Evolutionary conservation across 805 yeast species (phyloP), one percentile per base, ranked within the genome.

Genomic region (Lipomyces yamadae): DNA sequence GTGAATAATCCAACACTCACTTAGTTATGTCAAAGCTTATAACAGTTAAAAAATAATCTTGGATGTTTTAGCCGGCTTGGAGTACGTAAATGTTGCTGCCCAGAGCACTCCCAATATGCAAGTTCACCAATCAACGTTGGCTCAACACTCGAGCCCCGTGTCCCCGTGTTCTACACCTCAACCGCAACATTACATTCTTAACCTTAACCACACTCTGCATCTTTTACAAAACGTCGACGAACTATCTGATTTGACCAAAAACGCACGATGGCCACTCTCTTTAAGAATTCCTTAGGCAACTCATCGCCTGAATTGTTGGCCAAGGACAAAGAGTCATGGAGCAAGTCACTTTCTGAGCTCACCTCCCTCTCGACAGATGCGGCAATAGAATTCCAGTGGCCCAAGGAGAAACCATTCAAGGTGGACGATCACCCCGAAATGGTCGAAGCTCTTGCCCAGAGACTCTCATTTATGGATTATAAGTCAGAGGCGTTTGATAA

Each of bases 401-500:
- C 48, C 7, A 42, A 42, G 48, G 48, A 42, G 48, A 42, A 11
- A 24, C 48, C 24, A 3, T 42, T 42, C 48, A 11, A 13, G n/a
- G 48, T 42, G 8, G 5, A 42, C 3, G 48, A 42, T 42, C 48
- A 42, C 18, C 48, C 48, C n/a, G 48, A 42, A 24, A 42, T 42
- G 48, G 48, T 42, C 18, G 48, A 15, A 1, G 48, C 48, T n/a
- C 48, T 42, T 42, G 24, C 48, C 18, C 15, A 42, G 48, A 42
- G 48, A 15, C 48, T 42, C 10, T 42, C 48, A n/a, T 15, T 42
- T 42, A 42, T 42, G 48, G 48, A 42, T 42, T 42, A 42, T 42
- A 42, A 42, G 48, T 42, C 48, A 42, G 48, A 42, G 18, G 48
- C 48, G n/a, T 42, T 42, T 42, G 24, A 42, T 15, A 42, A 42